Evolutionary conservation across 805 yeast species (phyloP), one percentile per base, ranked within the genome.

Genomic region (Kregervanrija fluxuum): DNA sequence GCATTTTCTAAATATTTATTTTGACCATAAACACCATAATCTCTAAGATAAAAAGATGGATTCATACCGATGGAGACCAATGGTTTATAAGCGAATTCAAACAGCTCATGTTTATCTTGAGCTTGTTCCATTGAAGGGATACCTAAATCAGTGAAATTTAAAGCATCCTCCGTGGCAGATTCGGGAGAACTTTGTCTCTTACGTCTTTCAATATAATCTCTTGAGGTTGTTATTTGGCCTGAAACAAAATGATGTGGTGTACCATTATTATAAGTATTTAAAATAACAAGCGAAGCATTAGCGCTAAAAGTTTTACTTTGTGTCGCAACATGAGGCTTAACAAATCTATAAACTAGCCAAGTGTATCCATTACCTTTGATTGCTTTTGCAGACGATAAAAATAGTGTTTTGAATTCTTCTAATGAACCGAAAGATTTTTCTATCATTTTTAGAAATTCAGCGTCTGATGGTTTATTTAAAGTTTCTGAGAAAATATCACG

Each of bases 261-360:
- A 5, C 98, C 98, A 5, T 90, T 80, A 58, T 87, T 88, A 65
- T 88, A 88, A n/a, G 96, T 83, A 64, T 88, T 85, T 45, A 86
- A 65, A 8, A 93, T 69, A 42, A 78, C 80, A 54, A 93, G 70
- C 31, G 72, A 67, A 45, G 75, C 76, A 46, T 45, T 48, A 33
- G 45, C 56, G 11, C 61, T 49, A 44, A 52, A 48, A 14, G 44
- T 35, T 46, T 48, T 54, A 15, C 55, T 32, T 13, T 50, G 48
- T 11, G 48, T 46, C 8, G 58, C 57, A 32, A 50, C 49, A 14
- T 52, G 54, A 3, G 53, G 50, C 44, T 61, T 58, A 48, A 70
- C 65, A 9, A 49, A 57, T 64, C 71, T 72, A 46, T 91, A 95
- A 16, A 89, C 82, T 14, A 93, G 68, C 93, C 97, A 93, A 10